Conservation (phyloP, 768 basidiomycete species). For the Myochromella boudieri region DNA sequence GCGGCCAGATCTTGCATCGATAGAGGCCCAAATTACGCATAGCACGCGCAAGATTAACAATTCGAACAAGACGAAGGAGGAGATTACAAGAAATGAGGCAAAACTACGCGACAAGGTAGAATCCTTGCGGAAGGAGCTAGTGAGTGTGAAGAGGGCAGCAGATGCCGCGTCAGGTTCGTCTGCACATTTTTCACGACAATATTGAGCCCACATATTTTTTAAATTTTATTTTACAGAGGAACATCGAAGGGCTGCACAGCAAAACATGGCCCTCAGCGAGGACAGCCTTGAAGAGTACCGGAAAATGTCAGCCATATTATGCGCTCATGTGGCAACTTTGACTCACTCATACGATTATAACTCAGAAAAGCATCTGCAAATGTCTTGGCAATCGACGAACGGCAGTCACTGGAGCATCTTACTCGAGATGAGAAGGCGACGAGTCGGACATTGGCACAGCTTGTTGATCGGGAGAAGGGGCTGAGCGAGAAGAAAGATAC, state of each 20-base stretch:
- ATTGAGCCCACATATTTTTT: not conserved
- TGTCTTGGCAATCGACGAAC: slow-evolving; percentile 79
- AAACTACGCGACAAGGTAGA: slow-evolving; percentile 49
- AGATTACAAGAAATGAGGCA: slow-evolving; percentile 56
- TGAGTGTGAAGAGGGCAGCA: slow-evolving; percentile 64
- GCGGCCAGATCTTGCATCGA: slow-evolving; percentile 82
- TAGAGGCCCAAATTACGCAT: slow-evolving; percentile 89
- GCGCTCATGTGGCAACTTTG: not conserved
- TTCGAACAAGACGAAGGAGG: slow-evolving; percentile 59
- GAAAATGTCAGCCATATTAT: slow-evolving; percentile 62
- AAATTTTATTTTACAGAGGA: slow-evolving; percentile 49
- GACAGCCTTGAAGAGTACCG: slow-evolving; percentile 89
- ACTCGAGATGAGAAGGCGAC: slow-evolving; percentile 81
- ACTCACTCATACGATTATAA: not conserved
- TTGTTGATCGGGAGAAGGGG: slow-evolving; percentile 69
- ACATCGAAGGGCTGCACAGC: slow-evolving; percentile 67
- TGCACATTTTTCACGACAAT: not conserved
- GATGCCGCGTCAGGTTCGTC: slow-evolving; percentile 74
- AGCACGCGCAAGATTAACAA: slow-evolving; percentile 76
- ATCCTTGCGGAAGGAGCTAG: slow-evolving; percentile 63
- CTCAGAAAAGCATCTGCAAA: slow-evolving; percentile 78
- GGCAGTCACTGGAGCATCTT: slow-evolving; percentile 80
- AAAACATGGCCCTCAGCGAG: slow-evolving; percentile 77
- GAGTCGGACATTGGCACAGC: slow-evolving; percentile 58
- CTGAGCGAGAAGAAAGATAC: slow-evolving; percentile 57